A percentile compares a stretch with the other conserved stretches of the same genome.
phyloP scores from a whole-genome alignment of 441 rosid species.

The Arabidopsis lyrata region DNA sequence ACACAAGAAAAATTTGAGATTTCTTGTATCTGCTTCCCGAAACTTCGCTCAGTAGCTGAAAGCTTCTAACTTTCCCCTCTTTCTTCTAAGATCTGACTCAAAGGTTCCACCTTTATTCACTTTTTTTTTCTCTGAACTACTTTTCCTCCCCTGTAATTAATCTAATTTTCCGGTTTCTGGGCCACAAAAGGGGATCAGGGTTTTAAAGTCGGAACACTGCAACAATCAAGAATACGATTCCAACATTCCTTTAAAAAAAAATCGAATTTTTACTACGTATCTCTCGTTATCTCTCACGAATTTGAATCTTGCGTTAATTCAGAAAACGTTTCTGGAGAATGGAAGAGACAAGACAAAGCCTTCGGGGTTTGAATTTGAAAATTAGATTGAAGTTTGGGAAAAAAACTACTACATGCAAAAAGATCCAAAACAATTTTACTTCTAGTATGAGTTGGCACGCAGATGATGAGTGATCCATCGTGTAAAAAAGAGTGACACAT shows the following conservation, averaged over 20 bases:
- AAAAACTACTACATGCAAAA: slow-evolving; percentile 34
- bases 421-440: slow-evolving; percentile 15
- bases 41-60: slow-evolving; percentile 28
- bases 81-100: slow-evolving; percentile 33
- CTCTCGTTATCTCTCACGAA: neutral
- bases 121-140: neutral
- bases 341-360: slow-evolving; percentile 31
- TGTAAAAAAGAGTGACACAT: slow-evolving; percentile 41
- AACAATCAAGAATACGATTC: slow-evolving; percentile 17
- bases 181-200: slow-evolving; percentile 41
- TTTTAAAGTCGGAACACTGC: slow-evolving; percentile 34
- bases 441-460: slow-evolving; percentile 42
- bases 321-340: slow-evolving; percentile 29
- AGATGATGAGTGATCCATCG: slow-evolving; percentile 21
- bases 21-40: neutral
- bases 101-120: slow-evolving; percentile 24
- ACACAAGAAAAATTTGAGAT: slow-evolving; percentile 11
- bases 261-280: neutral
- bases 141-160: slow-evolving; percentile 5
- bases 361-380: slow-evolving; percentile 31
- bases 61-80: slow-evolving; percentile 7
- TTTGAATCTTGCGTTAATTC: slow-evolving; percentile 3
- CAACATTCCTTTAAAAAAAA: neutral
- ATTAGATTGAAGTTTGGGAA: slow-evolving; percentile 7
- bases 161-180: slow-evolving; percentile 34